Evolutionary conservation across 441 rosid species (phyloP).

Genomic region (Corymbia calophylla): DNA sequence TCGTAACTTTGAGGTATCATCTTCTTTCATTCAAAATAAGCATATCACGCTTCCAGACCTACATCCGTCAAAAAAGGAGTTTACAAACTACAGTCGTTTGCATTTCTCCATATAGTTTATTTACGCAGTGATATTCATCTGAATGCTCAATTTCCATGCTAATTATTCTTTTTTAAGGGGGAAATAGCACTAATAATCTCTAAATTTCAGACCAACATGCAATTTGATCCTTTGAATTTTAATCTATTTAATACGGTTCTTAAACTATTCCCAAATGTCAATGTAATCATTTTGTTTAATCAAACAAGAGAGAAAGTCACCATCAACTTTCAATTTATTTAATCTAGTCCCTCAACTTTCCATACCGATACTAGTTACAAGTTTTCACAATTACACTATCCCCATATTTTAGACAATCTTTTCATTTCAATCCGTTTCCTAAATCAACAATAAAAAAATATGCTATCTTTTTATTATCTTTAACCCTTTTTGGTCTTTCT

Average conservation of each 20-base stretch:
- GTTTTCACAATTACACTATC: neutral
- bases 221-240: neutral
- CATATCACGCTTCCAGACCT: neutral
- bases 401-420: neutral
- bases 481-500: neutral
- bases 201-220: neutral
- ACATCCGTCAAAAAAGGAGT: neutral
- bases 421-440: neutral
- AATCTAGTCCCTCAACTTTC: neutral
- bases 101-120: neutral
- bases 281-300: neutral
- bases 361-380: neutral
- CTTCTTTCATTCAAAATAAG: neutral
- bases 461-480: neutral
- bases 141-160: neutral
- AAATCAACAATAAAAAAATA: neutral
- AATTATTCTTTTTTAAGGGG: neutral
- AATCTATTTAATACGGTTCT: neutral
- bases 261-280: neutral
- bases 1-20: neutral
- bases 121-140: neutral
- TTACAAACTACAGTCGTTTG: neutral
- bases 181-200: neutral
- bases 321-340: neutral
- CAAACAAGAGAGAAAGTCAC: neutral